Conservation (phyloP, 805 yeast species). For the Diddensiella caesifluorescens region DNA sequence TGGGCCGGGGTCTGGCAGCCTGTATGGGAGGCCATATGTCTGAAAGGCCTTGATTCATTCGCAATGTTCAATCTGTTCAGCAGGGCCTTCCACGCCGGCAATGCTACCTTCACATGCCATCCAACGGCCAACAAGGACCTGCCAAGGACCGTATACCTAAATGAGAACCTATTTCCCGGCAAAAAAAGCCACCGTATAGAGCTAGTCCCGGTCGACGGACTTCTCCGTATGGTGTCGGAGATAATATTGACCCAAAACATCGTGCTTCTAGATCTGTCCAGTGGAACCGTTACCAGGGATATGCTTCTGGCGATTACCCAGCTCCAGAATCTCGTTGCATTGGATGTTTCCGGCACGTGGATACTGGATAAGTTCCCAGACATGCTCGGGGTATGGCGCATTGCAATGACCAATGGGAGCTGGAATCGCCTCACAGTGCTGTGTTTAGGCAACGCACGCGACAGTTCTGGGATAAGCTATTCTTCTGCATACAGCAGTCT, state of each 20-base stretch:
- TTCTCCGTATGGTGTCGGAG: conserved; percentile 3
- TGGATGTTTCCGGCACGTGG: conserved; percentile 15
- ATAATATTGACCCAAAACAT: too few species aligned
- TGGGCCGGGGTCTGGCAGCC: conserved; percentile 15
- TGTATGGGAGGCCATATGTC: conserved; percentile 18
- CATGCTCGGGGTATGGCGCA: conserved; percentile 13
- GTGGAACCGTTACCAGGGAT: too few species aligned
- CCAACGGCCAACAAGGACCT: neutral
- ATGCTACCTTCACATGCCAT: neutral
- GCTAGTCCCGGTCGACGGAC: conserved; percentile 8
- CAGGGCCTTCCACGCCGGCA: neutral
- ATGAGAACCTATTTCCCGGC: neutral
- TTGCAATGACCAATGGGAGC: conserved; percentile 11
- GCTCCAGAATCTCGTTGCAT: conserved; percentile 13
- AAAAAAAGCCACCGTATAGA: conserved; percentile 18
- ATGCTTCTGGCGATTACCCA: conserved; percentile 1
- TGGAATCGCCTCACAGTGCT: conserved; percentile 13
- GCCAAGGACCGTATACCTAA: conserved; percentile 3
- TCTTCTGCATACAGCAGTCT: neutral
- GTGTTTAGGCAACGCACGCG: conserved; percentile 11
- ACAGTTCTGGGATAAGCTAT: too few species aligned
- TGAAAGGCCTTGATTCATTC: conserved; percentile 16
- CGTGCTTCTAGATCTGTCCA: too few species aligned
- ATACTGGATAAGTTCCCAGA: conserved; percentile 2
- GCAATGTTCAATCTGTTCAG: conserved; percentile 14